Evolutionary conservation across 1,284 basidiomycete genomes (phyloP).

Genomic region (Heterobasidion irregulare): DNA sequence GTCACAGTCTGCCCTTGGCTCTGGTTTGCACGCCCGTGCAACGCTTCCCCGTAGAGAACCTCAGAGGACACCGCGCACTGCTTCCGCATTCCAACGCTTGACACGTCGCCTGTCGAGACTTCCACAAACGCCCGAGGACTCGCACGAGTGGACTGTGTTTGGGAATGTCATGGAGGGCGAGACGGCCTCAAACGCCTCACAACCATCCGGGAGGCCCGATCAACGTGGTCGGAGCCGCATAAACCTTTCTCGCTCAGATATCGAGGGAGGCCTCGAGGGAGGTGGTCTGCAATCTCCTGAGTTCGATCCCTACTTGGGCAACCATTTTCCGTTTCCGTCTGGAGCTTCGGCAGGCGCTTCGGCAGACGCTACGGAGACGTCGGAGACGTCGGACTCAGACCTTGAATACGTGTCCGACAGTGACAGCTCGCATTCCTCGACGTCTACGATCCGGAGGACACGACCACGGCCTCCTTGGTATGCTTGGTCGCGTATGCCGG

Average conservation of each 20-base stretch:
- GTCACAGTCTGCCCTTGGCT: background rate
- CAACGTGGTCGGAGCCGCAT: background rate
- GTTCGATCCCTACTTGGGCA: background rate
- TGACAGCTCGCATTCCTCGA: conserved; percentile 1
- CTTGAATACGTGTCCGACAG: background rate
- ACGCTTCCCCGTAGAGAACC: background rate
- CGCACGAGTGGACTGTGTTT: conserved; percentile 57
- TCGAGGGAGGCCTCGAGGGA: background rate
- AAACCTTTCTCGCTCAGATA: background rate
- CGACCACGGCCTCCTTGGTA: conserved; percentile 4
- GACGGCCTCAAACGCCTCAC: conserved; percentile 17
- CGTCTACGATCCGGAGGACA: background rate
- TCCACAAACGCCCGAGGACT: background rate
- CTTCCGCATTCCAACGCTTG: conserved; percentile 4
- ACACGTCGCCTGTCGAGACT: background rate
- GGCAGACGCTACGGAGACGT: background rate
- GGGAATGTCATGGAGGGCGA: conserved; percentile 65
- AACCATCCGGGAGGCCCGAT: background rate
- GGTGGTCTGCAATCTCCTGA: background rate
- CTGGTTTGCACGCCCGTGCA: background rate
- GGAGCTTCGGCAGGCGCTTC: background rate
- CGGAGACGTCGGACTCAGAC: background rate
- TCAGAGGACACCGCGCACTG: conserved; percentile 1
- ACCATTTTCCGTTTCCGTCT: background rate
- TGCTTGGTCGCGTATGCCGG: conserved; percentile 18